Evolutionary conservation across 2,329 filamentous ascomycete species (phyloP), one percentile per base, ranked within the genome.

Genomic region (Colletotrichum sp.): DNA sequence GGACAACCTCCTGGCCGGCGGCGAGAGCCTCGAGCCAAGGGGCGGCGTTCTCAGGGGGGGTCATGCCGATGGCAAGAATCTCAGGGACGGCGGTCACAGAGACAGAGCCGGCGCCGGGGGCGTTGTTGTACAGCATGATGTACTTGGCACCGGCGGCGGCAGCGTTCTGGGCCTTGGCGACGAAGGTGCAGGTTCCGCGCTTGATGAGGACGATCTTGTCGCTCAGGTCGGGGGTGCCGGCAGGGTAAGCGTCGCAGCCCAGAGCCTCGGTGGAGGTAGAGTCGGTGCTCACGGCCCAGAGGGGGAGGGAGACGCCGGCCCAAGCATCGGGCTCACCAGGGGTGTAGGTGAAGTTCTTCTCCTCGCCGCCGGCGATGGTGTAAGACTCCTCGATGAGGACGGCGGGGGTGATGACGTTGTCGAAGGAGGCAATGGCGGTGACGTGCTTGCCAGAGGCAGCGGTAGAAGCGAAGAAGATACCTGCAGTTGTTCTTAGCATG

Each of bases 51-150:
- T 82, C 79, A 0, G 85, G 80, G 2, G 84, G 83, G 2, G 88
- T 85, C 82, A 89, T 88, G 62, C 83, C 87, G 1, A 83, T 81
- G 15, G 82, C 88, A 13, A 80, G 49, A 59, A 89, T 80, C 3
- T 81, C 81, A 0, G 80, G 55, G 2, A 84, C 84, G 2, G 60
- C 34, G 0, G 80, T 77, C 5, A 85, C 83, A 49, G 86, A 82
- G 13, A 86, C 84, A 9, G 79, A 77, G 6, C 80, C 77, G 4
- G 86, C 83, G 16, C 83, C 85, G 8, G 79, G 77, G 6, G 82
- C 82, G 77, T 90, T 91, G 86, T 93, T 93, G 83, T 93, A 94
- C 79, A 92, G 85, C 78, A 94, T 83, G 70, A 94, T 82, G 78
- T 93, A 92, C 80, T 89, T 88, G 66, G 91, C 92, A 13, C 92